Base-by-base conservation (phyloP, 805 yeast species). In the Debaryomyces tyrocola region DNA sequence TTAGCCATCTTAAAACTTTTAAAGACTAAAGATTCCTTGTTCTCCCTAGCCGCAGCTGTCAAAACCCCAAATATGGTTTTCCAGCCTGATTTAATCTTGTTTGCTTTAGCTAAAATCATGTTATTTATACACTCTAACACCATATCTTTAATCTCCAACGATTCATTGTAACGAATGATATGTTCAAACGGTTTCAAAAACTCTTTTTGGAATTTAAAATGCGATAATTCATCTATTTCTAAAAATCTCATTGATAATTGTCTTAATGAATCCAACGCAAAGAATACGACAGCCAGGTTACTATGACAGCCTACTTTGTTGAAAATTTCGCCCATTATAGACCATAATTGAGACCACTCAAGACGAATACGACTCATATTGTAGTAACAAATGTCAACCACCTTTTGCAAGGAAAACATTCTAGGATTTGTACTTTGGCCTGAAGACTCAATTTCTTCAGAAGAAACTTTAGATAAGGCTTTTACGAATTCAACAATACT, bases 281-380 rank as follows among this genome's bases (percentile, higher is more conserved):
- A 91, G 56, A 87, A 83, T 1, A 87, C 90, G 50, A 94, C 86
- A 1, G 83, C 82, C 27, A 77, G 70, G 59, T 91, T 92, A 34
- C 81, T 67, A 60, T 88, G 87, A 48, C 95, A 84, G 2, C 96
- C 96, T 52, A 90, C 91, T 40, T 75, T 79, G 53, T 89, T 88
- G 70, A 94, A 94, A 37, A 88, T 87, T 47, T 80, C 87, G 12
- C 96, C 96, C 87, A 94, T 87, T 8, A 88, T 86, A 12, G 87
- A 80, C 99, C 99, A 94, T 48, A 94, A 75, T 45, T 89, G 92
- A 5, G 96, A 82, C 97, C 99, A 94, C 67, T 95, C 97, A 50
- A 94, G 84, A 64, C 96, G 82, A 57, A 94, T 91, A 73, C 99
- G 87, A 42, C 83, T 83, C 97, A 94, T 94, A 64, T 95, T 95